Conservation (phyloP, 129 eudicot species). For the Artemisia tridentata region DNA sequence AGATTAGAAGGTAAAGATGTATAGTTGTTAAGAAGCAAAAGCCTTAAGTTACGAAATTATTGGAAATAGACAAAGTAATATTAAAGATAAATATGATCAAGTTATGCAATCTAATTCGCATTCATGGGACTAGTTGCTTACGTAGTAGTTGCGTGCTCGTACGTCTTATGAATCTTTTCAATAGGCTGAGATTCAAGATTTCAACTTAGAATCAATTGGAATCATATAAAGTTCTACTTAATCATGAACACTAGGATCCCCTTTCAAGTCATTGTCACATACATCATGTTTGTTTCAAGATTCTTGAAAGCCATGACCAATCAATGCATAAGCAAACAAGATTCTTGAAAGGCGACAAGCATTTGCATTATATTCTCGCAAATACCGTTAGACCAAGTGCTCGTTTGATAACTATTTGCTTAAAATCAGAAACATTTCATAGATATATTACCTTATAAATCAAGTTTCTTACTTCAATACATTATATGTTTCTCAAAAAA, state of each 20-base stretch:
- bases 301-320: conserved; percentile 24
- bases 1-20: too few species aligned
- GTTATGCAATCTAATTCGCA: conserved; percentile 5
- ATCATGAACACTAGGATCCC: conserved; percentile 9
- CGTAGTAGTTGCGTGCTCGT: conserved; percentile 18
- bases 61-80: not conserved
- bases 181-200: not conserved
- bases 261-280: conserved; percentile 30
- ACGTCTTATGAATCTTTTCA: conserved; percentile 6
- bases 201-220: conserved; percentile 4
- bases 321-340: conserved; percentile 11
- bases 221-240: conserved; percentile 3
- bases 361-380: conserved; percentile 8
- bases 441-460: too few species aligned
- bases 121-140: conserved; percentile 9
- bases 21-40: not conserved
- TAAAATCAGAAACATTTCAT: too few species aligned
- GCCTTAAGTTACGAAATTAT: not conserved
- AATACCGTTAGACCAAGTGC: not conserved
- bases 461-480: too few species aligned
- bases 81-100: conserved; percentile 6
- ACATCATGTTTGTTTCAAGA: conserved; percentile 25
- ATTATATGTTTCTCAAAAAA: too few species aligned
- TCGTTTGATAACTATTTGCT: not conserved
- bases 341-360: too few species aligned